These are phyloP conservation scores for Hamigera avellanea DNA, from an alignment of 495 filamentous ascomycete species.

Conservation along the genomic window DNA sequence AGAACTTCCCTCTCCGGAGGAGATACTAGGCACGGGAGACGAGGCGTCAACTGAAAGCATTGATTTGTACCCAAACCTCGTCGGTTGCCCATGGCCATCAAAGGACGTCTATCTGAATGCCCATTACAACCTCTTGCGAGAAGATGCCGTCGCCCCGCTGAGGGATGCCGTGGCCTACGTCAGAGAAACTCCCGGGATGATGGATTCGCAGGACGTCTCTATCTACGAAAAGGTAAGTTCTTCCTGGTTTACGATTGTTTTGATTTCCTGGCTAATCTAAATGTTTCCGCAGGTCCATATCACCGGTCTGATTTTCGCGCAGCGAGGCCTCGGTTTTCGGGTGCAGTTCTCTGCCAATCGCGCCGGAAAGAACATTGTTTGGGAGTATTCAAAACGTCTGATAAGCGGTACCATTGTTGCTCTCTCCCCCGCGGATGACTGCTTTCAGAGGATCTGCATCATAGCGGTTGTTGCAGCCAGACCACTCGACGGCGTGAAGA, in stretches of 20 bases:
- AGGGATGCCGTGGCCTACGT: slow-evolving; percentile 44
- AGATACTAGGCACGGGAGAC: slow-evolving; percentile 26
- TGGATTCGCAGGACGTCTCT: slow-evolving; percentile 43
- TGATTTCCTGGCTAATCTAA: slow-evolving; percentile 2
- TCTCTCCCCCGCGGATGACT: slow-evolving; percentile 50
- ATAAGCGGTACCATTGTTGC: slow-evolving; percentile 60
- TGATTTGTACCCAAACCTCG: slow-evolving; percentile 23
- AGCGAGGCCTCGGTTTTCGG: slow-evolving; percentile 50
- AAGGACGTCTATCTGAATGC: slow-evolving; percentile 45
- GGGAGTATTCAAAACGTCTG: slow-evolving; percentile 66
- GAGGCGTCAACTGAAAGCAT: slow-evolving; percentile 10
- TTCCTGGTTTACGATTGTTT: not conserved
- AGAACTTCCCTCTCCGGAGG: slow-evolving; percentile 32
- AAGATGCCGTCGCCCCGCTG: slow-evolving; percentile 49
- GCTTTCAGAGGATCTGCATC: slow-evolving; percentile 53
- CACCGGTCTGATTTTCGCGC: slow-evolving; percentile 47
- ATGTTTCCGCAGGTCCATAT: slow-evolving; percentile 47
- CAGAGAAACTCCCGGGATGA: slow-evolving; percentile 29
- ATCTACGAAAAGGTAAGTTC: slow-evolving; percentile 61
- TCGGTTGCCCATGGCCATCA: slow-evolving; percentile 32
- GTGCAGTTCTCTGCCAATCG: slow-evolving; percentile 60
- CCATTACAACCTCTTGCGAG: slow-evolving; percentile 56
- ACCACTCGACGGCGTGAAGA: slow-evolving; percentile 46
- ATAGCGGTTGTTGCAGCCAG: slow-evolving; percentile 66
- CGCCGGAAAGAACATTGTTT: slow-evolving; percentile 57